phyloP scores from a whole-genome alignment of 1,284 basidiomycete genomes.

The Fomitopsis betulina region DNA sequence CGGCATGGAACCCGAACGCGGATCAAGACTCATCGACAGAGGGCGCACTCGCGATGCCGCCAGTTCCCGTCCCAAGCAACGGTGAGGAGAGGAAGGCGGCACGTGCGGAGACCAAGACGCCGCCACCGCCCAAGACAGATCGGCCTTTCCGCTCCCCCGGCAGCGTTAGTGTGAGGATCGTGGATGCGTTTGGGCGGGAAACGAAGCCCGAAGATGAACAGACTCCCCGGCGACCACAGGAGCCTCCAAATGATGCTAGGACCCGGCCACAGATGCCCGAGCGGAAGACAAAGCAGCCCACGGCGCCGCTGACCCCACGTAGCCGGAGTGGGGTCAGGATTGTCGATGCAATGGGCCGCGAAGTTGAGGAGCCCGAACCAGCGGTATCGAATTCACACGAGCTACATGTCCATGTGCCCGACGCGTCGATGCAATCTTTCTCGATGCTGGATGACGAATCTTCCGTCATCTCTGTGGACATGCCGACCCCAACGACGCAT shows the following conservation, averaged over 20 bases:
- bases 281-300: not conserved
- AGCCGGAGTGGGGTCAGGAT: constrained; percentile 47
- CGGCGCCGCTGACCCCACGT: constrained; percentile 25
- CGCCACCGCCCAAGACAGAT: constrained; percentile 11
- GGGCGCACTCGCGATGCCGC: not conserved
- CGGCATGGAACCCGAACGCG: constrained; percentile 1
- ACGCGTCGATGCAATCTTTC: not conserved
- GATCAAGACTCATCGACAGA: not conserved
- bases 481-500: constrained; percentile 35
- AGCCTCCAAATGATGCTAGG: not conserved
- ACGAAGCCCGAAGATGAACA: constrained; percentile 18
- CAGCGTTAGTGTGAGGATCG: constrained; percentile 41
- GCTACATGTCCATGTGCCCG: not conserved
- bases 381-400: not conserved
- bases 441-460: constrained; percentile 1
- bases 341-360: constrained; percentile 65
- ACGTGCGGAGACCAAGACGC: constrained; percentile 12
- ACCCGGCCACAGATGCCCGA: not conserved
- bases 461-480: constrained; percentile 10
- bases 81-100: not conserved
- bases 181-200: constrained; percentile 56
- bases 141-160: constrained; percentile 28
- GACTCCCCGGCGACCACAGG: not conserved
- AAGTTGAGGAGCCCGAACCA: constrained; percentile 36
- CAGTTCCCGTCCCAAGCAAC: not conserved